phyloP scores from a whole-genome alignment of 371 early-diverging fungal species.

The Apophysomyces elegans region DNA sequence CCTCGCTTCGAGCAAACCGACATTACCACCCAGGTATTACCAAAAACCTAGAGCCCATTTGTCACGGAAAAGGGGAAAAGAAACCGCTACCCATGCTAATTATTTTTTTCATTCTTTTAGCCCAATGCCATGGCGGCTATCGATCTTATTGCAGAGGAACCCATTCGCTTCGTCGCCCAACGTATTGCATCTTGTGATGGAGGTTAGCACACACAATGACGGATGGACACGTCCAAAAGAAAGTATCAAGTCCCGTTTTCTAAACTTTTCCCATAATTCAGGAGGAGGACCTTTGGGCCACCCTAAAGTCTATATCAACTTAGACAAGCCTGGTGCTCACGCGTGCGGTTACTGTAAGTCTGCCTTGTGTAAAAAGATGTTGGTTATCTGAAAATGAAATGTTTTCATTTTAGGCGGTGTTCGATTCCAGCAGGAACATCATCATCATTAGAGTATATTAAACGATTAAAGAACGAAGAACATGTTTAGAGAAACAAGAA shows the following conservation, averaged over 20 bases:
- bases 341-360: slow-evolving; percentile 82
- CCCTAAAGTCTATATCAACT: slow-evolving; percentile 93
- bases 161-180: slow-evolving; percentile 74
- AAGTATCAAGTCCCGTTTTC: not conserved
- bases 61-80: too few species aligned
- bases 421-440: slow-evolving; percentile 71
- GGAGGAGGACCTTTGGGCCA: slow-evolving; percentile 94
- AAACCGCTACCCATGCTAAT: too few species aligned
- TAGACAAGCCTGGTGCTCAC: slow-evolving; percentile 75
- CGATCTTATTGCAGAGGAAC: slow-evolving; percentile 89
- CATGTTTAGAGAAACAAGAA: too few species aligned
- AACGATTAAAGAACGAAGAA: not conserved
- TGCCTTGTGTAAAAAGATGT: not conserved
- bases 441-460: slow-evolving; percentile 22
- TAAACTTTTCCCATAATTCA: slow-evolving; percentile 23
- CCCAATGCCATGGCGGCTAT: slow-evolving; percentile 92
- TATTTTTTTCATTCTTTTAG: slow-evolving; percentile 40
- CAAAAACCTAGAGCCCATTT: not conserved
- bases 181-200: slow-evolving; percentile 90
- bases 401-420: slow-evolving; percentile 63
- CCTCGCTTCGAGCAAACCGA: slow-evolving; percentile 94
- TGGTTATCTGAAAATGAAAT: not conserved
- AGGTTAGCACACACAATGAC: slow-evolving; percentile 46
- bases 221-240: not conserved
- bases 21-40: slow-evolving; percentile 74